A percentile compares a stretch with the other conserved stretches of the same genome.
phyloP scores from a whole-genome alignment of 805 yeast genomes.

The Wickerhamiella brachini region DNA sequence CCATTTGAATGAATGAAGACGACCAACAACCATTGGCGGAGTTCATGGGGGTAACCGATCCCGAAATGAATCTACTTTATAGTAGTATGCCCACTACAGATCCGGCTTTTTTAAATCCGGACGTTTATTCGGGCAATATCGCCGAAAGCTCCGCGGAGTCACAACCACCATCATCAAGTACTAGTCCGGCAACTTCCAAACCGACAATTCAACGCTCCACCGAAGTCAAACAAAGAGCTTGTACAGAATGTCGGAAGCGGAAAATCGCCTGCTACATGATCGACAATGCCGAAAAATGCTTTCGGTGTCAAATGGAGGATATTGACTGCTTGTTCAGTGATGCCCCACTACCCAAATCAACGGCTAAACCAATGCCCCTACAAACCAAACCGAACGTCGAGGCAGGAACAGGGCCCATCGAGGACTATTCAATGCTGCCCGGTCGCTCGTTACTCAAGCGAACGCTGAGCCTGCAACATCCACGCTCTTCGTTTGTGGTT shows the following conservation, averaged over 20 bases:
- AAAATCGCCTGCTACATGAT: constrained; percentile 67
- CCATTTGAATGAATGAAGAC: neutral
- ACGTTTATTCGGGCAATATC: neutral
- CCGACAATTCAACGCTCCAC: constrained; percentile 11
- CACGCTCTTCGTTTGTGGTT: constrained; percentile 76
- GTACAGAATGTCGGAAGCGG: constrained; percentile 74
- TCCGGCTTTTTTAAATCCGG: neutral
- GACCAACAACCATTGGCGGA: neutral
- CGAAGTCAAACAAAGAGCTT: constrained; percentile 34
- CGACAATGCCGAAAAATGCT: constrained; percentile 40
- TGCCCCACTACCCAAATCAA: constrained; percentile 16
- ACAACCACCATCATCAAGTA: neutral
- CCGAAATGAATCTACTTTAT: neutral
- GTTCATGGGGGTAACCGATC: neutral
- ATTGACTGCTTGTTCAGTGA: constrained; percentile 64
- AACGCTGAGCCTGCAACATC: constrained; percentile 67
- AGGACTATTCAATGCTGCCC: constrained; percentile 51
- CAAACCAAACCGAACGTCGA: constrained; percentile 3
- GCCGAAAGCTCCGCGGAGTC: neutral
- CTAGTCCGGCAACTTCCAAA: neutral
- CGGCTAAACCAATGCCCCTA: constrained; percentile 23
- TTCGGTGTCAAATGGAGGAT: constrained; percentile 62
- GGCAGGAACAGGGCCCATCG: constrained; percentile 33
- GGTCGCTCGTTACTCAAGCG: constrained; percentile 52
- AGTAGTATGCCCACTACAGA: neutral